Evolutionary conservation across 2,329 filamentous ascomycete genomes (phyloP).

Genomic region (Calcarisporium arbuscula): DNA sequence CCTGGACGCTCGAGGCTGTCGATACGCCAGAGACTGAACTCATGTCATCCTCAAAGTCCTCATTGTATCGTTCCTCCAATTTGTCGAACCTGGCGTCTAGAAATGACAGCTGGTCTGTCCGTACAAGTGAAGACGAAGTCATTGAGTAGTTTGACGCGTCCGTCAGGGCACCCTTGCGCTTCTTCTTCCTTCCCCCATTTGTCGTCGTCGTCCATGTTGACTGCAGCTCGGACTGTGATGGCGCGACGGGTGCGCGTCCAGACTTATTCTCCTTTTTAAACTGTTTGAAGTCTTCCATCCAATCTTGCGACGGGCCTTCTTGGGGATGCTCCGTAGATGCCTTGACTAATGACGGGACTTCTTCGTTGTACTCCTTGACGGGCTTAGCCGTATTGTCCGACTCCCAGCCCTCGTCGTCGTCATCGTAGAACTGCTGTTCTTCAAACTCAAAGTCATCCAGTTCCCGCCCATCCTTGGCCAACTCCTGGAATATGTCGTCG

Average conservation of each 20-base stretch:
- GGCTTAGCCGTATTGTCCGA: constrained; percentile 87
- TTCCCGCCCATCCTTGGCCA: constrained; percentile 66
- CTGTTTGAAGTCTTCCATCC: constrained; percentile 88
- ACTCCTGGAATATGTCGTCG: constrained; percentile 74
- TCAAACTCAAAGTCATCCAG: constrained; percentile 78
- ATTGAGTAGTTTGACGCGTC: constrained; percentile 84
- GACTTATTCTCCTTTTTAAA: constrained; percentile 77
- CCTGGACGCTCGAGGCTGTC: constrained; percentile 59
- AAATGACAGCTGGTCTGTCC: constrained; percentile 79
- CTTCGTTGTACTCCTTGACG: constrained; percentile 47
- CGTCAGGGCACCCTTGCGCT: constrained; percentile 89
- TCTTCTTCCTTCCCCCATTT: constrained; percentile 78
- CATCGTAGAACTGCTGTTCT: constrained; percentile 49
- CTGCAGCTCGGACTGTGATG: constrained; percentile 56
- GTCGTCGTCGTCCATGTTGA: constrained; percentile 71
- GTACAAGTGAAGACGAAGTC: constrained; percentile 79
- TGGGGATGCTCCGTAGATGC: constrained; percentile 42
- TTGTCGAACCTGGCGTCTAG: constrained; percentile 89
- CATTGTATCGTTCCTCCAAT: constrained; percentile 70
- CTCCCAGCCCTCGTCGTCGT: constrained; percentile 82
- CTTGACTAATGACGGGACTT: constrained; percentile 42
- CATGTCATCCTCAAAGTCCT: constrained; percentile 42
- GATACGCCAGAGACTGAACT: constrained; percentile 56
- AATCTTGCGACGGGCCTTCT: constrained; percentile 66
- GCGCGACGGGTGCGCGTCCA: constrained; percentile 28